These are phyloP conservation scores for Stephanodiscus triporus DNA, from an alignment of 108 stramenopile genomes.

Conservation along the genomic window DNA sequence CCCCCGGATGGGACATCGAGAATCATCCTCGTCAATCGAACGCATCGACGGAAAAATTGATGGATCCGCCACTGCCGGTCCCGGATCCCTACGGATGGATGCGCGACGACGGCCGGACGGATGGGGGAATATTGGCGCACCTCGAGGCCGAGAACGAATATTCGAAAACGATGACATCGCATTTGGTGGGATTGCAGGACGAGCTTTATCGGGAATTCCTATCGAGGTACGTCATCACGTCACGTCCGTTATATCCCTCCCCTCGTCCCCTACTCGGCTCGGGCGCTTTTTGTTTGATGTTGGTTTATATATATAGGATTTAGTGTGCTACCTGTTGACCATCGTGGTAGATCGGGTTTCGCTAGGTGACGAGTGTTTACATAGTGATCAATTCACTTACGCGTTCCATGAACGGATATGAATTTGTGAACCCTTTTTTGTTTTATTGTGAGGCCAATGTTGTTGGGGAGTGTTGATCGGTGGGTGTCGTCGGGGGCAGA, in stretches of 20 bases:
- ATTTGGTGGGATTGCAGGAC: constrained; percentile 61
- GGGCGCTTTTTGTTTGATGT: no score
- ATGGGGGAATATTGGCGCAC: constrained; percentile 71
- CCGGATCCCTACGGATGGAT: constrained; percentile 92
- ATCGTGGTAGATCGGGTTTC: no score
- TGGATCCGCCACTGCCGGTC: constrained; percentile 73
- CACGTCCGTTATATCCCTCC: background rate
- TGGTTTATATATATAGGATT: no score
- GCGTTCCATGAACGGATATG: no score
- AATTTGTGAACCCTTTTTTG: no score
- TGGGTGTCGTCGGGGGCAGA: no score
- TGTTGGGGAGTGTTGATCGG: no score
- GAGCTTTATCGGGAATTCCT: constrained; percentile 82
- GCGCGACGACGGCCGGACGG: constrained; percentile 77
- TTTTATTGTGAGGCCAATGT: no score
- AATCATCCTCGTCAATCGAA: constrained; percentile 49
- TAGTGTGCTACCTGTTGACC: no score
- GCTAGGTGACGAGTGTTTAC: no score
- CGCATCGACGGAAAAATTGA: constrained; percentile 46
- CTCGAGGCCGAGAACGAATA: constrained; percentile 86
- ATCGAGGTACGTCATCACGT: constrained; percentile 28
- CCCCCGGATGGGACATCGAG: constrained; percentile 4
- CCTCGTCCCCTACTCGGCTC: background rate
- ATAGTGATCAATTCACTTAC: no score
- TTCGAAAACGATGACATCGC: constrained; percentile 61